Base-by-base conservation (phyloP, 2,329 filamentous ascomycete species). In the Hymenoscyphus fructigenus region DNA sequence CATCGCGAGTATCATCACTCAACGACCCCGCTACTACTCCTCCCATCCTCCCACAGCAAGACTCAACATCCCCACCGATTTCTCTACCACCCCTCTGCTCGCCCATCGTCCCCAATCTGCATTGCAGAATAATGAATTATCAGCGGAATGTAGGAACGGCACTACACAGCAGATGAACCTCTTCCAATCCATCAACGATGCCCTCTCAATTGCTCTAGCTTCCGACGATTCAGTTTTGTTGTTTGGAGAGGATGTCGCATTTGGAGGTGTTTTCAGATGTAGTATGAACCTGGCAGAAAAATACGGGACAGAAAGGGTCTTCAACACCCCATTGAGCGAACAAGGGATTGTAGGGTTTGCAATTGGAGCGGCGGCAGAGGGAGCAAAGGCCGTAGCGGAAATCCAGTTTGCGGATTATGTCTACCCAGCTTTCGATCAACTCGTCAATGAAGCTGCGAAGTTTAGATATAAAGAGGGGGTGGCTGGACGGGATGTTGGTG, bases 241-340 rank as follows among this genome's bases (percentile, higher is more conserved):
- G 10, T 99, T 99, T 73, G 95, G 95, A 53, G 95, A 99, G 78
- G 95, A 99, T 75, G 93, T 99, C 7, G 92, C 95, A 15, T 99
- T 99, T 72, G 95, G 95, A 53, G 95, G 95, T 62, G 95, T 99
- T 17, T 99, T 99, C 75, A 86, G 95, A 64, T 97, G 93, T 79
- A 94, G 92, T 36, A 94, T 95, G 88, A 92, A 93, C 72, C 84
- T 99, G 17, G 88, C 92, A 36, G 91, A 93, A 67, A 92, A 92
- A 63, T 96, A 95, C 76, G 95, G 95, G 9, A 84, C 87, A 2
- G 91, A 95, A 65, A 85, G 95, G 64, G 93, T 99, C 38, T 99
- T 99, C 83, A 98, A 99, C 78, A 98, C 93, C 20, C 95, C 95
- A 0, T 79, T 99, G 70, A 92, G 90, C 38, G 95, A 99, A 76